Evolutionary conservation across 768 basidiomycete genomes (phyloP).

Genomic region (Lactifluus hygrophoroides): DNA sequence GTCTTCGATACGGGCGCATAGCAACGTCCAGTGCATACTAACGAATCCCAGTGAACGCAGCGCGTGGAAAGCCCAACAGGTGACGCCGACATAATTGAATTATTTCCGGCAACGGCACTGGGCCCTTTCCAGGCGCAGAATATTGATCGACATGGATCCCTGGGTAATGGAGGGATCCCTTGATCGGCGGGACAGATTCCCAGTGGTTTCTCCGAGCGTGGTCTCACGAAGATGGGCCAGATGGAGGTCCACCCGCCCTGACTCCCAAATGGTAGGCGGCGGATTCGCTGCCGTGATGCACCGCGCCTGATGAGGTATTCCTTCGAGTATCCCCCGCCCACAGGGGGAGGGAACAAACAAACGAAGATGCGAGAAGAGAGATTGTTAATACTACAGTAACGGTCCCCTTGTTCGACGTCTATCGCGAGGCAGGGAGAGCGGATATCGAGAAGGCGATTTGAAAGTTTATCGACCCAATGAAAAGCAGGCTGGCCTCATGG

Average conservation of each 20-base stretch:
- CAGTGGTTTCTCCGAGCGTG: conserved; percentile 7
- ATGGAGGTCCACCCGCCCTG: conserved; percentile 9
- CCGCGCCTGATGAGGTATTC: neutral
- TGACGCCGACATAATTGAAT: neutral
- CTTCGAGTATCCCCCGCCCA: neutral
- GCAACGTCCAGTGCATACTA: neutral
- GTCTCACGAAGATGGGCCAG: conserved; percentile 2
- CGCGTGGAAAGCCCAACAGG: neutral
- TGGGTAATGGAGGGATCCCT: neutral
- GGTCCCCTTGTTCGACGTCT: neutral
- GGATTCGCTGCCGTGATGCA: neutral
- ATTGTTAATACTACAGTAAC: neutral
- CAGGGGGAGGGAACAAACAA: neutral
- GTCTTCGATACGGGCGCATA: neutral
- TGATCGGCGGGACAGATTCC: conserved; percentile 10
- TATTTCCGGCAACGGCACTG: neutral
- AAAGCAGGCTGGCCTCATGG: conserved; percentile 4
- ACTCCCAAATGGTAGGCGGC: conserved; percentile 5
- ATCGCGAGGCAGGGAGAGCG: neutral
- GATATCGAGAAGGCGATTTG: conserved; percentile 3
- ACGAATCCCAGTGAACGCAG: neutral
- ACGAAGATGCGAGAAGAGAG: conserved; percentile 1
- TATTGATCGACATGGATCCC: neutral
- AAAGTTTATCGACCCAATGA: conserved; percentile 16
- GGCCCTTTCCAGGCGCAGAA: neutral